Conservation (phyloP, 2,329 filamentous ascomycete species). For the Chaetomiaceae sp. region DNA sequence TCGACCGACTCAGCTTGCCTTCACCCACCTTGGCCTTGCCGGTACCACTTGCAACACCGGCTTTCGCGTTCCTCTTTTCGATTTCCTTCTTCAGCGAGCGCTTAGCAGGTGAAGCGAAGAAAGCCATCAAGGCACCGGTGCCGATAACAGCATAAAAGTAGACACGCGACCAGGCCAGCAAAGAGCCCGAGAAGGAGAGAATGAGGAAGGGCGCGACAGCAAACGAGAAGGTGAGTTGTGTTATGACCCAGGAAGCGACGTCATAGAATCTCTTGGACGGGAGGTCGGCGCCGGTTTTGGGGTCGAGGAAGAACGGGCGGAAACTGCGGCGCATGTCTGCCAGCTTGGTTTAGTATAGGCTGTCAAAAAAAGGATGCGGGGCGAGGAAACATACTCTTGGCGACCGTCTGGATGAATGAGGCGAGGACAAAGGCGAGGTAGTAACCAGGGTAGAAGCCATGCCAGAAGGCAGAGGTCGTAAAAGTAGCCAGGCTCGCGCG, state of each 20-base stretch:
- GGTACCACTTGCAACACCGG: slow-evolving; percentile 32
- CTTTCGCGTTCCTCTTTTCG: slow-evolving; percentile 51
- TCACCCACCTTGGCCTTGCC: neutral
- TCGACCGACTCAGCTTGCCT: slow-evolving; percentile 34
- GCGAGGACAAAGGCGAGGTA: slow-evolving; percentile 87
- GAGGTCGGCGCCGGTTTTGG: slow-evolving; percentile 64
- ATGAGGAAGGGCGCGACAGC: slow-evolving; percentile 80
- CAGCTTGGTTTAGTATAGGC: neutral
- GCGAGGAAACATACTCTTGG: slow-evolving; percentile 69
- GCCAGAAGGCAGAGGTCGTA: slow-evolving; percentile 91
- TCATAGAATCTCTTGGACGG: slow-evolving; percentile 84
- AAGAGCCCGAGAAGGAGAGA: slow-evolving; percentile 65
- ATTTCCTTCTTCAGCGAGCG: slow-evolving; percentile 51
- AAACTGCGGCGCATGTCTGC: slow-evolving; percentile 83
- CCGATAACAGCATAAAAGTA: slow-evolving; percentile 82
- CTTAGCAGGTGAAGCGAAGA: slow-evolving; percentile 77
- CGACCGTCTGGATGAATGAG: slow-evolving; percentile 85
- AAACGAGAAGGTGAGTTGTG: slow-evolving; percentile 59
- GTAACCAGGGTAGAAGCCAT: slow-evolving; percentile 96
- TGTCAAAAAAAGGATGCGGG: neutral
- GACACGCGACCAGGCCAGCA: slow-evolving; percentile 75
- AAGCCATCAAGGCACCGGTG: slow-evolving; percentile 58
- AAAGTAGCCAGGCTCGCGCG: slow-evolving; percentile 92
- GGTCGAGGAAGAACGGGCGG: slow-evolving; percentile 86
- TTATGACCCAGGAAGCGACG: slow-evolving; percentile 31